Conservation (phyloP, 2,329 filamentous ascomycete genomes). For the Penicillium sp. region DNA sequence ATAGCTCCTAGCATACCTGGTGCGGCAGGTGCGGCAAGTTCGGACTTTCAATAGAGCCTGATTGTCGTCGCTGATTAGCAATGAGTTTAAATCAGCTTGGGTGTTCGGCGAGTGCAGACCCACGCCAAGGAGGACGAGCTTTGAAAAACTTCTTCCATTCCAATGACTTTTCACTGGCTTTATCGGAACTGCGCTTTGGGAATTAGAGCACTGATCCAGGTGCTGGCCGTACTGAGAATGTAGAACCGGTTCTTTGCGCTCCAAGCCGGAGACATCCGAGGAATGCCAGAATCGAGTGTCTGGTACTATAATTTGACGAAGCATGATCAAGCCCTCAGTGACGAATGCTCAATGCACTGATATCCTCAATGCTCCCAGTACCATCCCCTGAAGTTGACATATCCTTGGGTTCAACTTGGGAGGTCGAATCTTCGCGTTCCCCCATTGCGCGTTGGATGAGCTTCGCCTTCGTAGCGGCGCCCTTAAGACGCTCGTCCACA, state of each 20-base stretch:
- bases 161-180: neutral
- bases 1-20: neutral
- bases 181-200: neutral
- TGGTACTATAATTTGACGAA: neutral
- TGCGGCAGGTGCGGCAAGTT: neutral
- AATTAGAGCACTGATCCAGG: neutral
- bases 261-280: neutral
- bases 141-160: neutral
- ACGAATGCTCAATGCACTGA: constrained; percentile 43
- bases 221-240: neutral
- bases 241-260: neutral
- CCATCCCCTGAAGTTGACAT: constrained; percentile 34
- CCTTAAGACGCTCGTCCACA: constrained; percentile 83
- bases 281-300: neutral
- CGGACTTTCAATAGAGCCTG: neutral
- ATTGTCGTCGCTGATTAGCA: neutral
- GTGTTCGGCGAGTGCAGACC: neutral
- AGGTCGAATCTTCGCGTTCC: constrained; percentile 41
- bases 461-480: constrained; percentile 79
- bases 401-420: constrained; percentile 32
- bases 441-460: constrained; percentile 73
- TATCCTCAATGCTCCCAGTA: constrained; percentile 50
- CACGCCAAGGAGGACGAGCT: neutral
- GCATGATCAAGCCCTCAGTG: constrained; percentile 26
- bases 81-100: neutral